Evolutionary conservation across 768 basidiomycete genomes (phyloP).

Genomic region (Daedaleopsis nitida): DNA sequence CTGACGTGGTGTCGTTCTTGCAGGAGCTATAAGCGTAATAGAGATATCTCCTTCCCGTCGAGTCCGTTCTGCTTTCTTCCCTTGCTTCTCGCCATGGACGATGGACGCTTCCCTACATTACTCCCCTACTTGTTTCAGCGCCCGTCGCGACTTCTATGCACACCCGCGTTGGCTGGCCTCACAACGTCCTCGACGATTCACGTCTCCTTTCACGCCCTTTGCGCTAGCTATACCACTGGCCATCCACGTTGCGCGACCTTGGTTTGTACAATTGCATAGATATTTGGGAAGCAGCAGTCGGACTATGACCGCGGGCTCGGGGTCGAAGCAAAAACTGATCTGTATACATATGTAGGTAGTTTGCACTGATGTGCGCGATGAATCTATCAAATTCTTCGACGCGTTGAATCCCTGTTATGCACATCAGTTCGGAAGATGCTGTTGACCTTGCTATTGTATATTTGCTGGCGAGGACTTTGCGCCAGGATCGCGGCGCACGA

Average conservation of each 20-base stretch:
- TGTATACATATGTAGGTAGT: neutral
- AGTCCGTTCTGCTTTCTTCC: neutral
- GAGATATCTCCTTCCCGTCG: neutral
- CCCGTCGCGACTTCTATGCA: neutral
- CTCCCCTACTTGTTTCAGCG: neutral
- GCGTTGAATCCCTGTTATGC: too few relatives aligned
- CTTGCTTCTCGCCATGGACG: conserved; percentile 2
- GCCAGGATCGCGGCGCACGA: too few relatives aligned
- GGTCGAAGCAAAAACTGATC: neutral
- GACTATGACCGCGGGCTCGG: neutral
- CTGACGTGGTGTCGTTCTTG: neutral
- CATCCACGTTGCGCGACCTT: neutral
- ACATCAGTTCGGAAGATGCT: too few relatives aligned
- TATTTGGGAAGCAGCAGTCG: neutral
- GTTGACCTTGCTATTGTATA: too few relatives aligned
- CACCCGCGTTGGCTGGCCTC: neutral
- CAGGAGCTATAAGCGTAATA: conserved; percentile 34
- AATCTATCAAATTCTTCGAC: too few relatives aligned
- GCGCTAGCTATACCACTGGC: neutral
- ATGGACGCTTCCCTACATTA: conserved; percentile 4
- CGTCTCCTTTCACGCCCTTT: neutral
- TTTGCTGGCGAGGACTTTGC: too few relatives aligned
- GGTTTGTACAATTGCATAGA: neutral
- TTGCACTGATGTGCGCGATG: neutral
- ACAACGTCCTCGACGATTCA: neutral